Evolutionary conservation across 1,284 basidiomycete species (phyloP), one percentile per base, ranked within the genome.

Genomic region (Puccinia horiana): DNA sequence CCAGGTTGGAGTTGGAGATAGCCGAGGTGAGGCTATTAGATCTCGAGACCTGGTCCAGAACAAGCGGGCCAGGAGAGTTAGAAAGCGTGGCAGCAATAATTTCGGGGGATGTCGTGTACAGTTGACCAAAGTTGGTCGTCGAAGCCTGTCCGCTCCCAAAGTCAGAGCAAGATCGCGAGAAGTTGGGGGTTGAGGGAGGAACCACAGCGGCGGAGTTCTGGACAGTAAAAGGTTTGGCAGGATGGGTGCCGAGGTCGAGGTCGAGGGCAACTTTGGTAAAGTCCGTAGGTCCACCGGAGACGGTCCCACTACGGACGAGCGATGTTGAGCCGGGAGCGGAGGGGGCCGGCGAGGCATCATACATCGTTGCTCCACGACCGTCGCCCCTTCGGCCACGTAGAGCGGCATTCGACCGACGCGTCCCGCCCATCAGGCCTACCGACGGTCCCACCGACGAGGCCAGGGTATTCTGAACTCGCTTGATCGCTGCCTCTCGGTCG

Each of bases 291-390:
- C 56, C 16, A 26, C 58, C 74, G 42, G 58, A 44, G 44, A 63
- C 42, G 12, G 54, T 63, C 14, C 40, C 44, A 16, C 54, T 26
- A n/a, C 74, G 74, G 11, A 63, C 56, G 26, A 63, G 56, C 8
- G 35, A 26, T 20, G 49, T 47, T 18, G 73, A 29, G 8, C 14
- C 14, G n/a, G 35, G 11, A 35, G 18, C 14, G 29, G 40, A 26
- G 9, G 42, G 40, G 4, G 37, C n/a, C 0, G 54, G 65, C 4
- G 78, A 73, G 40, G 40, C 42, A 73, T 81, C 78, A 47, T 81
- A 81, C 67, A 81, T 81, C 5, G 78, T 81, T 37, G 29, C 52
- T 0, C 78, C 69, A 16, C 78, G 67, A 12, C 69, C 78, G 35
- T 81, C 78, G 3, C 23, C 54, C 29, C 78, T 47, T 18, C 78